Percentiles rank a stretch among this genome's conserved stretches.
Evolutionary conservation across 2,329 filamentous ascomycete species (phyloP).

Genomic region (Colletotrichum sp.): DNA sequence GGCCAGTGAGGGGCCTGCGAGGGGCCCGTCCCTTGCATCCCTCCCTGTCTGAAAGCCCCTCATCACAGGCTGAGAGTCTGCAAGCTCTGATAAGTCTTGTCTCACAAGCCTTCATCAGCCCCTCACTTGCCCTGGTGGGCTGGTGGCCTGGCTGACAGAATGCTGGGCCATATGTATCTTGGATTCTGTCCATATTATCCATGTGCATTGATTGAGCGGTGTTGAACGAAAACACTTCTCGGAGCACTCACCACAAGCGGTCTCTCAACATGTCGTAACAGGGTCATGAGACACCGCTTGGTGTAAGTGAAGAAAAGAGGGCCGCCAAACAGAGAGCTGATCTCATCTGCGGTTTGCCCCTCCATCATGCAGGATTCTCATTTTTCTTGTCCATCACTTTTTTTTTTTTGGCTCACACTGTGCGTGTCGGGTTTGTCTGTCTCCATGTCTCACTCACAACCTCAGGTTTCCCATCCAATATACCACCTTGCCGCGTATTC

Average conservation of each 20-base stretch:
- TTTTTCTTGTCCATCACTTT: background rate
- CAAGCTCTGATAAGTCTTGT: constrained; percentile 9
- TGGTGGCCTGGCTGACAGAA: background rate
- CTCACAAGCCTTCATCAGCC: background rate
- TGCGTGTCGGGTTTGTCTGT: background rate
- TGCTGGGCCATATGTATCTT: background rate
- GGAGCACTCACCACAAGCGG: background rate
- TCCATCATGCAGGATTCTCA: background rate
- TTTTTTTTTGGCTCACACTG: constrained; percentile 6
- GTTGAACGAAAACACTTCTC: background rate
- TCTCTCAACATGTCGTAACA: background rate
- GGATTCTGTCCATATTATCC: background rate
- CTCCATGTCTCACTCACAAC: background rate
- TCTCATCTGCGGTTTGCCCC: background rate
- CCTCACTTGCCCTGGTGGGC: background rate
- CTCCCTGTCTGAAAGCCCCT: constrained; percentile 16
- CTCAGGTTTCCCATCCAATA: background rate
- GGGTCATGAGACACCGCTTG: background rate
- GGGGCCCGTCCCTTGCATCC: constrained; percentile 15
- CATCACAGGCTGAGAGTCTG: constrained; percentile 4
- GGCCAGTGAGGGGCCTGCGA: background rate
- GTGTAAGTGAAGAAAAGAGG: background rate
- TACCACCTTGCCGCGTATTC: background rate
- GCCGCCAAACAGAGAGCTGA: background rate
- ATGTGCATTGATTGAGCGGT: background rate